Evolutionary conservation across 202 grass and related monocot species (phyloP).

Genomic region (Dendrocalamus latiflorus): DNA sequence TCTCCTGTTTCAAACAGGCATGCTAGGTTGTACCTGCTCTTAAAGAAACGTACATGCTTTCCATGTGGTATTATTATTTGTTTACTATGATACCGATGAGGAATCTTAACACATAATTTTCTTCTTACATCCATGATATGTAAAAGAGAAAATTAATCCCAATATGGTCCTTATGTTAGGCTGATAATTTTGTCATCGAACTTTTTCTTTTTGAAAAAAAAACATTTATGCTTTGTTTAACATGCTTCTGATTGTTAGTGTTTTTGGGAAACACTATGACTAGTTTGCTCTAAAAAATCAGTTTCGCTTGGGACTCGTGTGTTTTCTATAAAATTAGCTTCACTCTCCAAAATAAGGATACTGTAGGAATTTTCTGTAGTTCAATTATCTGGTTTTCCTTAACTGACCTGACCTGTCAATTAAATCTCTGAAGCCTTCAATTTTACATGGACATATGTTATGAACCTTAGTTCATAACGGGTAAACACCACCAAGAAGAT

Average conservation of each 20-base stretch:
- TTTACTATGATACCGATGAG: not conserved
- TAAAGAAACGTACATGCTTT: not conserved
- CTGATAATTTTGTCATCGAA: not conserved
- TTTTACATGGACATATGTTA: not conserved
- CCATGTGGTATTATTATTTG: not conserved
- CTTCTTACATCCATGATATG: not conserved
- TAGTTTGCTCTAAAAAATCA: not conserved
- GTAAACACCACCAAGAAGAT: too few species aligned
- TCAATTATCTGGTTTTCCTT: not conserved
- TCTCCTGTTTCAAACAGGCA: not conserved
- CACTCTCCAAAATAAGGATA: not conserved
- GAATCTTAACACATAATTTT: not conserved
- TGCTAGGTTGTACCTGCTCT: not conserved
- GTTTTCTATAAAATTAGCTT: not conserved
- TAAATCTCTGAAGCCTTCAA: not conserved
- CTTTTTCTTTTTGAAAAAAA: not conserved
- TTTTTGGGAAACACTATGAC: not conserved
- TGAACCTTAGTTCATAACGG: too few species aligned
- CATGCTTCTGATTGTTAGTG: not conserved
- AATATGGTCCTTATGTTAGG: not conserved
- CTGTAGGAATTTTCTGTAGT: not conserved
- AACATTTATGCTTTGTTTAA: not conserved
- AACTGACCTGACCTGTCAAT: not conserved
- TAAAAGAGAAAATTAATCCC: not conserved
- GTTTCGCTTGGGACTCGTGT: not conserved